Evolutionary conservation across 2,329 filamentous ascomycete species (phyloP).

Genomic region (Bretziella fagacearum): DNA sequence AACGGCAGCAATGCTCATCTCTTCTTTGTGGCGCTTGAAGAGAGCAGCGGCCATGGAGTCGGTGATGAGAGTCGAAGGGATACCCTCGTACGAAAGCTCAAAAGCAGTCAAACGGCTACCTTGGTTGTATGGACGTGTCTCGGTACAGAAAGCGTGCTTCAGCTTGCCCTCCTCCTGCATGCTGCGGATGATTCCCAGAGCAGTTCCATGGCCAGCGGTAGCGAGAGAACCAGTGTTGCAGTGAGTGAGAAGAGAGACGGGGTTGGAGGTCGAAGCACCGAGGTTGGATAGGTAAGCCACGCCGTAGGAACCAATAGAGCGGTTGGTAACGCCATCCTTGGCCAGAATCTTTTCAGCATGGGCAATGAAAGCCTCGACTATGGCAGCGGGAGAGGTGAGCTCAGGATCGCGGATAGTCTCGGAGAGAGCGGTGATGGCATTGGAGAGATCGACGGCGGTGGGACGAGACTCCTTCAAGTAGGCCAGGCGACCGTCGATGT

Average conservation of each 20-base stretch:
- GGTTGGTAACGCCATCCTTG: slow-evolving; percentile 76
- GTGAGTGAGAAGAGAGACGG: slow-evolving; percentile 78
- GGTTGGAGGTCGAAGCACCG: slow-evolving; percentile 26
- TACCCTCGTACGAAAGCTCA: slow-evolving; percentile 84
- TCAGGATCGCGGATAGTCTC: slow-evolving; percentile 37
- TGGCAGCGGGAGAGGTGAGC: slow-evolving; percentile 27
- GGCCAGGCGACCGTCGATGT: slow-evolving; percentile 61
- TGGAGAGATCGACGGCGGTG: slow-evolving; percentile 85
- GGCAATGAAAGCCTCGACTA: slow-evolving; percentile 55
- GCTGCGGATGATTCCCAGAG: slow-evolving; percentile 80
- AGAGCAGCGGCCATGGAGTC: slow-evolving; percentile 93
- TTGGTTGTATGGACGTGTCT: slow-evolving; percentile 96
- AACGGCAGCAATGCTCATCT: slow-evolving; percentile 61
- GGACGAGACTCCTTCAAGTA: slow-evolving; percentile 81
- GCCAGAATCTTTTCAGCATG: slow-evolving; percentile 75
- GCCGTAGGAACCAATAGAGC: slow-evolving; percentile 66
- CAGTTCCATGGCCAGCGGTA: slow-evolving; percentile 94
- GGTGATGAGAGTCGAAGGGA: slow-evolving; percentile 80
- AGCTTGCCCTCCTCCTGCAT: slow-evolving; percentile 50
- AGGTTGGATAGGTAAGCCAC: slow-evolving; percentile 63
- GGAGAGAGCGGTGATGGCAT: slow-evolving; percentile 71
- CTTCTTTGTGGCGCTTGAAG: slow-evolving; percentile 44
- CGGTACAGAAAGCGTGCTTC: slow-evolving; percentile 81
- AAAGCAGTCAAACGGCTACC: slow-evolving; percentile 88
- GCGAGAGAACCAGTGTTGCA: slow-evolving; percentile 96